Base-by-base conservation (phyloP, 179 eudicot species). In the Gypsophila paniculata region DNA sequence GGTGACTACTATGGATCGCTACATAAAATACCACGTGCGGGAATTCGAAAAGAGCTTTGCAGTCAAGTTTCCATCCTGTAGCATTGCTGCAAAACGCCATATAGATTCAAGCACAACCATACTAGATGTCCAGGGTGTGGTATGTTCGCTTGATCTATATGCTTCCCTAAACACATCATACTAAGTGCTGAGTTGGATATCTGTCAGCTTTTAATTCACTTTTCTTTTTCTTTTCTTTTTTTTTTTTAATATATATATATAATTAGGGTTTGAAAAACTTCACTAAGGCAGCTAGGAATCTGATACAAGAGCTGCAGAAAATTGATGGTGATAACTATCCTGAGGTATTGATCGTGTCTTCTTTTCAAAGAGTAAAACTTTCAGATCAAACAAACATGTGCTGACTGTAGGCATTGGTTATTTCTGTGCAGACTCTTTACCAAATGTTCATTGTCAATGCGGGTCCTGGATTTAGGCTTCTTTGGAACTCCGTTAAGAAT, bases 81-180 rank as follows among this genome's bases (percentile, higher is more conserved):
- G 91, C 7, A 85, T 93, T 78, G 97, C 98, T 81, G 87, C 93
- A 53, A 91, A 93, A 84, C 85, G 93, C 67, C 98, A 91, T 77
- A 86, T 93, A 66, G 98, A 89, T 81, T 91, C 97, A 65, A 91
- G 93, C 81, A 91, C 96, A 49, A 91, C 97, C 67, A 93, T 93
- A 70, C 81, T 91, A 74, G 97, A 93, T 83, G 98, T 93, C 74
- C 98, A 93, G 76, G 98, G 98, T 53, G 98, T 93, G 90, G 98
- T 93, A 86, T 73, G 91, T 83, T 65, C 9, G 65, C 60, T 68
- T 63, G 65, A 54, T 26, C 25, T 22, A 38, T 63, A 25, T 58
- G 42, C 7, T 12, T 23, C 9, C 23, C 65, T 26, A 36, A 65
- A 29, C 14, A 64, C 62, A 25, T 61, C 39, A 29, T 62, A 19